Conservation (phyloP, 495 filamentous ascomycete species). For the Cetradonia linearis region DNA sequence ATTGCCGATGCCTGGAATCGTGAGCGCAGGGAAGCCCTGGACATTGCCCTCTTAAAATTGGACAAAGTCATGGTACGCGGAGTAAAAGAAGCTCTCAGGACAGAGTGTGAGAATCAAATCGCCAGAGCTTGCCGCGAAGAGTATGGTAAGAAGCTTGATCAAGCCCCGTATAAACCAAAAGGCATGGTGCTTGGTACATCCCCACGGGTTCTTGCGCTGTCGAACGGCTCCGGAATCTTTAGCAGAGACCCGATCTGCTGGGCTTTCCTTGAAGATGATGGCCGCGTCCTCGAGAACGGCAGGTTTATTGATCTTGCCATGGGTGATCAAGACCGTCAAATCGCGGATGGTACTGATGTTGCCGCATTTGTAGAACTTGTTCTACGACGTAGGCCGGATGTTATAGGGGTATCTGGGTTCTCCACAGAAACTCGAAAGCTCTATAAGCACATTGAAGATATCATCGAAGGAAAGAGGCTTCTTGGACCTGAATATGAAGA, state of each 20-base stretch:
- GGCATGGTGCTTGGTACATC: slow-evolving; percentile 84
- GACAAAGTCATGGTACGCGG: slow-evolving; percentile 73
- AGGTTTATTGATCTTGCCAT: slow-evolving; percentile 68
- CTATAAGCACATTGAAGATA: slow-evolving; percentile 62
- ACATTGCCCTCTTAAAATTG: slow-evolving; percentile 71
- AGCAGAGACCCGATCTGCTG: slow-evolving; percentile 74
- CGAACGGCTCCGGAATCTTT: slow-evolving; percentile 63
- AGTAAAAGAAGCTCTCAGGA: slow-evolving; percentile 85
- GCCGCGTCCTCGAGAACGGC: slow-evolving; percentile 75
- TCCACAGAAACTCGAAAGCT: slow-evolving; percentile 78
- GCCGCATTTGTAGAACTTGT: slow-evolving; percentile 63
- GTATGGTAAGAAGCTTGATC: slow-evolving; percentile 79
- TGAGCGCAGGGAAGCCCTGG: slow-evolving; percentile 70
- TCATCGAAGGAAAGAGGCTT: slow-evolving; percentile 65
- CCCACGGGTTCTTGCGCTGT: slow-evolving; percentile 75
- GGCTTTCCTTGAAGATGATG: slow-evolving; percentile 89
- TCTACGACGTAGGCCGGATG: slow-evolving; percentile 69
- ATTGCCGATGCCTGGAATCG: slow-evolving; percentile 91
- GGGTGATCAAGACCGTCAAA: slow-evolving; percentile 55
- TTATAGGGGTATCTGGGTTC: slow-evolving; percentile 83
- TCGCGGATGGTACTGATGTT: slow-evolving; percentile 51
- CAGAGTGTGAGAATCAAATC: slow-evolving; percentile 83
- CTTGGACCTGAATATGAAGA: slow-evolving; percentile 63
- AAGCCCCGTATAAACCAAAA: slow-evolving; percentile 90
- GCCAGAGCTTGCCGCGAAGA: slow-evolving; percentile 71